Percentiles rank a stretch among this genome's conserved stretches.
Evolutionary conservation across 306 rosid species (phyloP).

Genomic region (Castanea mollissima): DNA sequence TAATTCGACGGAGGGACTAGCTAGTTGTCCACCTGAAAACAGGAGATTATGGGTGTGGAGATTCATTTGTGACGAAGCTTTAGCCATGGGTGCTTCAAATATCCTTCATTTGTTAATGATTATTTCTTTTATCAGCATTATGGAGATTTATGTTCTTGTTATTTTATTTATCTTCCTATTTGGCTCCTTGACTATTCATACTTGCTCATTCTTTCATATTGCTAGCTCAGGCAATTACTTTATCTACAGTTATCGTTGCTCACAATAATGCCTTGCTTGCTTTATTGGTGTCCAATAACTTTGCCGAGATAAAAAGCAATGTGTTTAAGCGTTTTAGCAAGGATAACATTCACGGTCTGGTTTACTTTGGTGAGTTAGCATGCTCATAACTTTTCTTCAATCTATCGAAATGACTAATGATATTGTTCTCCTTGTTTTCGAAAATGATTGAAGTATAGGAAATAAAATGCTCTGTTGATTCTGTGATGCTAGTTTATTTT

Average conservation of each 20-base stretch:
- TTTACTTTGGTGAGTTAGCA: conserved; percentile 79
- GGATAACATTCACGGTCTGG: conserved; percentile 90
- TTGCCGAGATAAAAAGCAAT: conserved; percentile 94
- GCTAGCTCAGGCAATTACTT: conserved; percentile 98
- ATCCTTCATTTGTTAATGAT: conserved; percentile 53
- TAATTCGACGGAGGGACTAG: conserved; percentile 89
- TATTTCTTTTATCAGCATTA: conserved; percentile 5
- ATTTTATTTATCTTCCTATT: conserved; percentile 8
- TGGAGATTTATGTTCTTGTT: not conserved
- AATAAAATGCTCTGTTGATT: not conserved
- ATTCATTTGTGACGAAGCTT: conserved; percentile 67
- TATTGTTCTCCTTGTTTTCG: not conserved
- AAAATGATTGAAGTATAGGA: not conserved
- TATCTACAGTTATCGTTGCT: conserved; percentile 94
- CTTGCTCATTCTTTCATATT: conserved; percentile 90
- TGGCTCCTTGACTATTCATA: conserved; percentile 73
- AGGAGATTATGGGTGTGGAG: conserved; percentile 76
- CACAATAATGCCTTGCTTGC: conserved; percentile 94
- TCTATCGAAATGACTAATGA: not conserved
- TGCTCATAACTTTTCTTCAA: not conserved
- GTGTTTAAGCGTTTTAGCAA: conserved; percentile 89
- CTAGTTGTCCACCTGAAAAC: conserved; percentile 66
- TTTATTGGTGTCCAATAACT: conserved; percentile 94
- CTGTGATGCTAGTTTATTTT: not conserved
- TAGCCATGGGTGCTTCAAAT: conserved; percentile 91